Evolutionary conservation across 73 alveolate species (phyloP).

Genomic region (Tetrahymena elliotti): DNA sequence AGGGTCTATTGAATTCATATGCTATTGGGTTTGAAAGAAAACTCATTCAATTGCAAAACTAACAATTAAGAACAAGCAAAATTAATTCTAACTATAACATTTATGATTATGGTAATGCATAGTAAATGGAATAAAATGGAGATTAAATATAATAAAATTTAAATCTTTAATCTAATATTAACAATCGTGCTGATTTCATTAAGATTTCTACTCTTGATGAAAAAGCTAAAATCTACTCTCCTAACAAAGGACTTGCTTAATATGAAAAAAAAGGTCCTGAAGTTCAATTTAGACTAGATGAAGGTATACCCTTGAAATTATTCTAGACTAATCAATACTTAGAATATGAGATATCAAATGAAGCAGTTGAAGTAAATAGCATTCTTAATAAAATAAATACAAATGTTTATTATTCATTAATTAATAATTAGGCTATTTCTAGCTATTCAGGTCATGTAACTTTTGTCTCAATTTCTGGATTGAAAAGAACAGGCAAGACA

Average conservation of each 20-base stretch:
- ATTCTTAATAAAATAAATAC: not conserved
- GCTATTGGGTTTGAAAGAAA: not conserved
- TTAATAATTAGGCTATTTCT: not conserved
- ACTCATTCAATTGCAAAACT: not conserved
- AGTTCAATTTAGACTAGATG: not conserved
- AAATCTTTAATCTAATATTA: not conserved
- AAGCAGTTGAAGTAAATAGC: not conserved
- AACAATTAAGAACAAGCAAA: not conserved
- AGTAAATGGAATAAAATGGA: not conserved
- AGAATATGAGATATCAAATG: not conserved
- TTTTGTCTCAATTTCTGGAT: not conserved
- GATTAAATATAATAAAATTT: not conserved
- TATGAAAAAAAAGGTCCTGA: not conserved
- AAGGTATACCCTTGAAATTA: not conserved
- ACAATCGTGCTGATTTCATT: not conserved
- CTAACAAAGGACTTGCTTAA: not conserved
- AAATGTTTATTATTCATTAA: no score
- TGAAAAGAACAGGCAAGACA: not conserved
- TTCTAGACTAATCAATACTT: not conserved
- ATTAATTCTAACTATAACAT: not conserved
- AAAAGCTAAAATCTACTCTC: not conserved
- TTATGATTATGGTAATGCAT: not conserved
- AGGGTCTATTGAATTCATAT: not conserved
- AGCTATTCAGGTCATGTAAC: not conserved
- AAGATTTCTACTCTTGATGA: not conserved